Conservation (phyloP, 441 rosid species). For the Populus hybrid region DNA sequence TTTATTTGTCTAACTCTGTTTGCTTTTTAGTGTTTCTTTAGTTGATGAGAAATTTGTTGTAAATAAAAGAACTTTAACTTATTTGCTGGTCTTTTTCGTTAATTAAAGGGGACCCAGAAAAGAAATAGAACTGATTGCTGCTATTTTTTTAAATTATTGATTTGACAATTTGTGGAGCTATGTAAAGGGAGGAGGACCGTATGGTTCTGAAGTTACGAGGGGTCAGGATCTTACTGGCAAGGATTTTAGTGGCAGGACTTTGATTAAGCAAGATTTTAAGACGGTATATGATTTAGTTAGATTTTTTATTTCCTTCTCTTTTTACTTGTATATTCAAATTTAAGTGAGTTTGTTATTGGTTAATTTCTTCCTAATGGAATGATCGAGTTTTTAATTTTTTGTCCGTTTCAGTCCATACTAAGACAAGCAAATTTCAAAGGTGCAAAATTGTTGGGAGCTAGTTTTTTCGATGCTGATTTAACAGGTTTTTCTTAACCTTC, state of each 20-base stretch:
- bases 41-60: background rate
- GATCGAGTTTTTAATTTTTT: constrained; percentile 4
- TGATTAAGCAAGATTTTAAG: constrained; percentile 85
- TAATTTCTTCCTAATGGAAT: background rate
- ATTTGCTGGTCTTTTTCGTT: background rate
- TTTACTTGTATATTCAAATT: background rate
- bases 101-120: background rate
- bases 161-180: constrained; percentile 16
- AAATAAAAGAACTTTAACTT: background rate
- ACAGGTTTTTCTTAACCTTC: constrained; percentile 47
- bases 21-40: background rate
- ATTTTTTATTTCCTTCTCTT: background rate
- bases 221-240: constrained; percentile 85
- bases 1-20: background rate
- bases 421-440: constrained; percentile 91
- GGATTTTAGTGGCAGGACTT: constrained; percentile 80
- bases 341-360: background rate
- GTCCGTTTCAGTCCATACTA: constrained; percentile 58
- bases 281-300: constrained; percentile 39
- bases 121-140: background rate
- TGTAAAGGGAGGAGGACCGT: constrained; percentile 85
- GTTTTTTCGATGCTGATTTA: constrained; percentile 92
- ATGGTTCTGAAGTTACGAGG: constrained; percentile 83
- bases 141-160: background rate
- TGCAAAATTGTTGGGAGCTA: constrained; percentile 84